These are phyloP conservation scores for Anthoceros angustus DNA, from an alignment of 225 moss, liverwort and hornwort species.

Conservation along the genomic window DNA sequence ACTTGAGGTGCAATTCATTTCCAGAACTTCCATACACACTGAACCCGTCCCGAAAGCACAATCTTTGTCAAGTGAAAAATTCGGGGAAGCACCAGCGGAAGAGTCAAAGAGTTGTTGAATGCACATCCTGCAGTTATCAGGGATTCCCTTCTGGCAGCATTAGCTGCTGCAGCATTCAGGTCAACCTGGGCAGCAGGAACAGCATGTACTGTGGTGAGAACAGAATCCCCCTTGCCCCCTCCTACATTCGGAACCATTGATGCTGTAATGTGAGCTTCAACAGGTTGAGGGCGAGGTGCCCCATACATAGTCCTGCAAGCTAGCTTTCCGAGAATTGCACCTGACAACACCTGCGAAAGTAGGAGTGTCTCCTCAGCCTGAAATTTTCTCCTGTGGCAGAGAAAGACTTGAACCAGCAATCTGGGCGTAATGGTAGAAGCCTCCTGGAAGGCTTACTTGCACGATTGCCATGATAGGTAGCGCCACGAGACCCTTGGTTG, in stretches of 20 bases:
- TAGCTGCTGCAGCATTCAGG: background rate
- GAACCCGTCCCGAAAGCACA: background rate
- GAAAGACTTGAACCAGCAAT: no score
- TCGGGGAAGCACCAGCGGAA: conserved; percentile 46
- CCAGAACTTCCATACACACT: conserved; percentile 6
- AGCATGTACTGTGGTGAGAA: conserved; percentile 23
- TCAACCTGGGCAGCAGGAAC: conserved; percentile 5
- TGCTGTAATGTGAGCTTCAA: conserved; percentile 13
- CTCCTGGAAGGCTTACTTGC: conserved; percentile 29
- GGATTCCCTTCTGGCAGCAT: conserved; percentile 19
- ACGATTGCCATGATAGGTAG: conserved; percentile 58
- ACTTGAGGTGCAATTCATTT: conserved; percentile 6
- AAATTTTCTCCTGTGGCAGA: no score
- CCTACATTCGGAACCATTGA: conserved; percentile 12
- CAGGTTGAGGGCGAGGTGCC: conserved; percentile 5
- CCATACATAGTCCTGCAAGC: conserved; percentile 39
- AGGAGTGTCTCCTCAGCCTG: no score
- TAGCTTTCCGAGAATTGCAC: conserved; percentile 52
- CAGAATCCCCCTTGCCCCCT: conserved; percentile 29
- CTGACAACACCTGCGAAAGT: conserved; percentile 35
- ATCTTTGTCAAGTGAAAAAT: background rate
- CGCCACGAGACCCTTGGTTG: conserved; percentile 38
- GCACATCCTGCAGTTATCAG: conserved; percentile 47
- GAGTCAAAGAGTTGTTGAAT: conserved; percentile 86
- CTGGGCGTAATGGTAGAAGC: no score